Conservation (phyloP, 768 basidiomycete genomes). For the Tricholoma bakamatsutake region DNA sequence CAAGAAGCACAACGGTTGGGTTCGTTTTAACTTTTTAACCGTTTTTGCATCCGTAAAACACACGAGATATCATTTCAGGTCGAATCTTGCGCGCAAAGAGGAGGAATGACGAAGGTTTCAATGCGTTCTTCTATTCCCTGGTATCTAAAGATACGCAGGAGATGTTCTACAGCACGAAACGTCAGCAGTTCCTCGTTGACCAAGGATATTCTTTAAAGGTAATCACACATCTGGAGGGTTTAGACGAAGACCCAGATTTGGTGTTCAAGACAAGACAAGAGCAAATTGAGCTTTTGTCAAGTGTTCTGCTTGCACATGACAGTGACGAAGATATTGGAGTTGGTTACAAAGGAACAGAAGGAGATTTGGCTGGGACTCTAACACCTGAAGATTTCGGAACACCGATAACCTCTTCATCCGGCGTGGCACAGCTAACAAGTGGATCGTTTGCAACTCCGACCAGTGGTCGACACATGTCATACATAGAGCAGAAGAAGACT, state of each 20-base stretch:
- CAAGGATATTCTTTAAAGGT: constrained; percentile 99
- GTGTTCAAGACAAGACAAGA: constrained; percentile 90
- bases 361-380: constrained; percentile 34
- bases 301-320: constrained; percentile 90
- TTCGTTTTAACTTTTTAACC: constrained; percentile 18
- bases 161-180: constrained; percentile 99
- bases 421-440: too few species aligned
- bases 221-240: constrained; percentile 93
- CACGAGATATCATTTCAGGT: constrained; percentile 37
- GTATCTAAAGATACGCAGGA: constrained; percentile 99
- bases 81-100: constrained; percentile 96
- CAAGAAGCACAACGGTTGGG: constrained; percentile 97
- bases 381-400: too few species aligned
- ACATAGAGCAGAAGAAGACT: constrained; percentile 87
- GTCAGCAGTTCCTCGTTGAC: constrained; percentile 97
- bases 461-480: constrained; percentile 89
- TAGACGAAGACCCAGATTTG: constrained; percentile 78
- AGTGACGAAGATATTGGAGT: constrained; percentile 82
- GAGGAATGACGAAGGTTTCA: constrained; percentile 98
- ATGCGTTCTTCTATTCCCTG: constrained; percentile 98
- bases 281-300: constrained; percentile 92
- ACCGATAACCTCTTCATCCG: constrained; percentile 31
- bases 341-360: constrained; percentile 72
- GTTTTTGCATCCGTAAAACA: constrained; percentile 8
- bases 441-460: constrained; percentile 47